Evolutionary conservation across 176 grass and related monocot species (phyloP).

Genomic region (Aegilops longissima): DNA sequence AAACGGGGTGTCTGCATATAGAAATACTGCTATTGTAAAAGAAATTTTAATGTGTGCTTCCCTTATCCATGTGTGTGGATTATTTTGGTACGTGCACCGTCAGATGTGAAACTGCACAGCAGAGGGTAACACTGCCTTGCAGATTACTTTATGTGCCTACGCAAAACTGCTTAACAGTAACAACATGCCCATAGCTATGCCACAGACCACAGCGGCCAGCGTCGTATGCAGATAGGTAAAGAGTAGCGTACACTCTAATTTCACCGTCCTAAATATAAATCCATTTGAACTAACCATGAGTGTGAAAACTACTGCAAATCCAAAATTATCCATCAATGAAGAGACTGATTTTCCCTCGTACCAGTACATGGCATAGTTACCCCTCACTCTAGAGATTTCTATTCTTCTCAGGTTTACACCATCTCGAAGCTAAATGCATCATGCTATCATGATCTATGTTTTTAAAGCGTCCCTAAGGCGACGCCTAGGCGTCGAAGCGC

Average conservation of each 20-base stretch:
- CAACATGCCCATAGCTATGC: not conserved
- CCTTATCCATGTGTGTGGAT: not conserved
- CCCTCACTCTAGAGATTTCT: not conserved
- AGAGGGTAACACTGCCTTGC: not conserved
- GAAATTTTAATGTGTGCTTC: not conserved
- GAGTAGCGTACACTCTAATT: not conserved
- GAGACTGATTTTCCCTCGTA: not conserved
- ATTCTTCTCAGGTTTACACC: not conserved
- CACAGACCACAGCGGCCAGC: not conserved
- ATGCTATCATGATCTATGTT: conserved; percentile 1
- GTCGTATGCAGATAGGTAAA: not conserved
- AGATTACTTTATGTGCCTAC: not conserved
- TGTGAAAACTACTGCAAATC: not conserved
- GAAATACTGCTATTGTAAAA: not conserved
- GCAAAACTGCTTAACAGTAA: not conserved
- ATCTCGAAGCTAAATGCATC: not conserved
- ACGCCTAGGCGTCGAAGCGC: no score
- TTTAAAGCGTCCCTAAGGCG: no score
- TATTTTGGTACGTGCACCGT: not conserved
- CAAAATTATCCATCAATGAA: not conserved
- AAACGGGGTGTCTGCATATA: not conserved
- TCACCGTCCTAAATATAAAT: not conserved
- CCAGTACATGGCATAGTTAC: not conserved
- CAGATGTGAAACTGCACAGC: not conserved
- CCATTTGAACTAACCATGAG: not conserved